These are phyloP conservation scores for Lycium barbarum DNA, from an alignment of 257 asterid species.

Conservation along the genomic window DNA sequence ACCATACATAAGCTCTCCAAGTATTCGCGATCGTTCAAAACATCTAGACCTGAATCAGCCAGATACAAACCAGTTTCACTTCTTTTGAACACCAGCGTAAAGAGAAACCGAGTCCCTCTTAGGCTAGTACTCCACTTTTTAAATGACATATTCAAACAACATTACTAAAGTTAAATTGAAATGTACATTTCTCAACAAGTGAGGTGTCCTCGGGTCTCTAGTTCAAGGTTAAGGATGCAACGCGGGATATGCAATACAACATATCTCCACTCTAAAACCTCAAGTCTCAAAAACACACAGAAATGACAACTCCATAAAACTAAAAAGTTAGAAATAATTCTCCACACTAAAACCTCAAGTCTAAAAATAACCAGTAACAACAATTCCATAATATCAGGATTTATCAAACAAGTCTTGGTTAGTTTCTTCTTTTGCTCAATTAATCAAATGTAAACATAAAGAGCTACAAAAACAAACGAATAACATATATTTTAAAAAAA, in stretches of 20 bases:
- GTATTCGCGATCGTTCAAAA: background rate
- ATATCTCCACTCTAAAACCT: background rate
- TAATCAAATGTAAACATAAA: too few species aligned
- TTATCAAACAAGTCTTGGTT: background rate
- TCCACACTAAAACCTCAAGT: background rate
- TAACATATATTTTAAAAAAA: too few species aligned
- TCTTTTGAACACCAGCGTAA: background rate
- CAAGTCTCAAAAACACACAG: background rate
- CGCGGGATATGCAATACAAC: background rate
- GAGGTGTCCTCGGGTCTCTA: background rate
- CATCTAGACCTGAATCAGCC: slow-evolving; percentile 12
- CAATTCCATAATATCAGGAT: slow-evolving; percentile 19
- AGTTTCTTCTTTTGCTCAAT: too few species aligned
- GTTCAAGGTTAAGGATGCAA: background rate
- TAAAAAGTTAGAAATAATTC: background rate
- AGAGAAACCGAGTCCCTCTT: background rate
- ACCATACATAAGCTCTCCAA: background rate
- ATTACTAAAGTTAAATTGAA: background rate
- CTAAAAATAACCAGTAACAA: background rate
- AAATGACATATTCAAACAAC: background rate
- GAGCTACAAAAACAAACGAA: too few species aligned
- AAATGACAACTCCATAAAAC: background rate
- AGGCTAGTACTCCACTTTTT: background rate
- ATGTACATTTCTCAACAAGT: slow-evolving; percentile 8
- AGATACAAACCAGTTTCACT: slow-evolving; percentile 13